Evolutionary conservation across 768 basidiomycete species (phyloP).

Genomic region (Termitomyces sp.): DNA sequence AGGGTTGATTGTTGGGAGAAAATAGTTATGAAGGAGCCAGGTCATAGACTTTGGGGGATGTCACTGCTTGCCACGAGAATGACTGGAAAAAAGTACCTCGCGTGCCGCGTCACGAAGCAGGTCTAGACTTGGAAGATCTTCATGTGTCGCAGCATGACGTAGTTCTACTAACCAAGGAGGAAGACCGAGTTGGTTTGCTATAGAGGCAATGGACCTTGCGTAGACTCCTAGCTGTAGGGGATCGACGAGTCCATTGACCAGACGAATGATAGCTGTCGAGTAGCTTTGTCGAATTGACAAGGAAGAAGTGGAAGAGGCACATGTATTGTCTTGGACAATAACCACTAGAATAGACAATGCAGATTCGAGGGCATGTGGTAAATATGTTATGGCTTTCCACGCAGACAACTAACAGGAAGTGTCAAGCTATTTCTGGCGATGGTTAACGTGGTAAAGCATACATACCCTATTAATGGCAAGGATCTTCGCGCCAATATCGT

Average conservation of each 20-base stretch:
- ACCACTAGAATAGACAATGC: constrained; percentile 59
- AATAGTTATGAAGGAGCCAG: constrained; percentile 86
- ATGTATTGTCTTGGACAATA: constrained; percentile 49
- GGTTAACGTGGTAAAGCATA: too few species aligned
- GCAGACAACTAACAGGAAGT: constrained; percentile 57
- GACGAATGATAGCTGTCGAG: constrained; percentile 76
- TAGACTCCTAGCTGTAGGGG: constrained; percentile 87
- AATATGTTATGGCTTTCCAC: constrained; percentile 68
- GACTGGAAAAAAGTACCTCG: constrained; percentile 44
- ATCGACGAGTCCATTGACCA: constrained; percentile 95
- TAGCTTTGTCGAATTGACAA: constrained; percentile 73
- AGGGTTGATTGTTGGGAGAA: constrained; percentile 70
- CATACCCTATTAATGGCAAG: constrained; percentile 65
- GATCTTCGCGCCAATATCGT: constrained; percentile 49
- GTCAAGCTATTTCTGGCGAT: background rate
- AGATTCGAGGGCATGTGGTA: constrained; percentile 84
- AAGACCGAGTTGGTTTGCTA: constrained; percentile 82
- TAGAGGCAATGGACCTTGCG: constrained; percentile 86
- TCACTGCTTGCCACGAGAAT: constrained; percentile 2
- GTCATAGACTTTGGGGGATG: constrained; percentile 56
- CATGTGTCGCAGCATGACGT: constrained; percentile 94
- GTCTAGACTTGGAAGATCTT: constrained; percentile 84
- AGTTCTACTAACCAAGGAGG: constrained; percentile 90
- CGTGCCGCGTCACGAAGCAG: constrained; percentile 72
- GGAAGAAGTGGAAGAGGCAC: constrained; percentile 22